A percentile compares a stretch with the other conserved stretches of the same genome.
These are phyloP conservation scores for Excoecaria cochinchinensis DNA, from an alignment of 345 rosid genomes.

Conservation along the genomic window DNA sequence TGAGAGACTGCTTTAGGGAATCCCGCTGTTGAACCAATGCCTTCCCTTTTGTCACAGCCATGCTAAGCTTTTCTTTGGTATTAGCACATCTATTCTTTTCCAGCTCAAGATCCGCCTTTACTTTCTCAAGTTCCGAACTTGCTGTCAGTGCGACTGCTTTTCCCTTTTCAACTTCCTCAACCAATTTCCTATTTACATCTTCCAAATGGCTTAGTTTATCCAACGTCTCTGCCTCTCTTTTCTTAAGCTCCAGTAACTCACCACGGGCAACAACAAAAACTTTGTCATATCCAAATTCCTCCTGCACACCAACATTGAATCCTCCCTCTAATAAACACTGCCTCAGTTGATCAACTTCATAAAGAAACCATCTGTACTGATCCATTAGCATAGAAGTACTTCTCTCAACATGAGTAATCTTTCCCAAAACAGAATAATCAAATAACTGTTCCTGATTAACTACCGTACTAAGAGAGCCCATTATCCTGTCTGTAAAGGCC, in stretches of 20 bases:
- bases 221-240: constrained; percentile 47
- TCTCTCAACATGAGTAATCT: constrained; percentile 60
- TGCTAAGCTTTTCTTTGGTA: constrained; percentile 88
- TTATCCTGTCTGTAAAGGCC: constrained; percentile 57
- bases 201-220: constrained; percentile 50
- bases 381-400: constrained; percentile 51
- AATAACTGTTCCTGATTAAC: constrained; percentile 55
- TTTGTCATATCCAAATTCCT: constrained; percentile 41
- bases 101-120: constrained; percentile 66
- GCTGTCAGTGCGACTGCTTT: constrained; percentile 41
- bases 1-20: constrained; percentile 68
- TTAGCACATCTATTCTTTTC: constrained; percentile 72
- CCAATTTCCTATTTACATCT: constrained; percentile 53
- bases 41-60: constrained; percentile 97
- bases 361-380: constrained; percentile 55
- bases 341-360: constrained; percentile 65
- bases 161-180: constrained; percentile 57
- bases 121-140: constrained; percentile 48
- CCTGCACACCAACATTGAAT: constrained; percentile 45
- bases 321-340: constrained; percentile 52
- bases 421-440: constrained; percentile 51
- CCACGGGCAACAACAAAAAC: constrained; percentile 59
- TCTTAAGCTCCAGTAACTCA: constrained; percentile 57
- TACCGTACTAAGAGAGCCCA: constrained; percentile 50
- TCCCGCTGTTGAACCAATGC: constrained; percentile 92